Evolutionary conservation across 176 grass and related monocot species (phyloP), one percentile per base, ranked within the genome.

Genomic region (Triticum dicoccoides): DNA sequence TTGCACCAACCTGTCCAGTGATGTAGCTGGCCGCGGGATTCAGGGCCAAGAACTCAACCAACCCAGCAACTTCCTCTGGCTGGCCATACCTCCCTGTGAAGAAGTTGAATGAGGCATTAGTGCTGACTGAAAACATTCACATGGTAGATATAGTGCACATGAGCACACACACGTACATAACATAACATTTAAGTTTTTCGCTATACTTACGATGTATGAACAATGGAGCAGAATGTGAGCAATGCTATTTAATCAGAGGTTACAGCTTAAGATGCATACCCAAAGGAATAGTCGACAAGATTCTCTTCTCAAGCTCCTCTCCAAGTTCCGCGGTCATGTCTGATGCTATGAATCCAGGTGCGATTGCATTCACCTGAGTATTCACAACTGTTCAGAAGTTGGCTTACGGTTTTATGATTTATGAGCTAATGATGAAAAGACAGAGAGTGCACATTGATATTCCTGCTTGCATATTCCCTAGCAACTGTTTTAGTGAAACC

Each of bases 401-500:
- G 45, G 20, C 23, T 10, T 41, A 66, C 0, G 2, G 37, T 23
- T 12, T 29, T 29, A 82, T 63, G 52, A 52, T 75, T 38, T 54
- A 61, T 3, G 11, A 81, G 39, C 30, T 76, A 77, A 69, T 0
- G 82, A 82, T 33, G 54, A 41, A 85, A 86, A 71, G 59, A 80
- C 14, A 65, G 42, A 61, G 29, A 35, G 34, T 72, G 83, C 17
- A 96, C 97, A 87, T 86, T 96, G 81, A 99, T 99, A 88, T 94
- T 96, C 80, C 97, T 92, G 89, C 97, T 99, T 83, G 94, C 93
- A 91, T 99, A 99, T 87, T 99, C 97, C 76, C 92, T 92, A 72
- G 97, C 97, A 83, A 96, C 92, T 45, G 92, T 91, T 93, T 99
- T 99, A 3, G 92, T 99, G 69, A 99, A 93, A 74, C 97, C 97